Conservation (phyloP, 73 alveolate species). For the Uronychia setigera region DNA sequence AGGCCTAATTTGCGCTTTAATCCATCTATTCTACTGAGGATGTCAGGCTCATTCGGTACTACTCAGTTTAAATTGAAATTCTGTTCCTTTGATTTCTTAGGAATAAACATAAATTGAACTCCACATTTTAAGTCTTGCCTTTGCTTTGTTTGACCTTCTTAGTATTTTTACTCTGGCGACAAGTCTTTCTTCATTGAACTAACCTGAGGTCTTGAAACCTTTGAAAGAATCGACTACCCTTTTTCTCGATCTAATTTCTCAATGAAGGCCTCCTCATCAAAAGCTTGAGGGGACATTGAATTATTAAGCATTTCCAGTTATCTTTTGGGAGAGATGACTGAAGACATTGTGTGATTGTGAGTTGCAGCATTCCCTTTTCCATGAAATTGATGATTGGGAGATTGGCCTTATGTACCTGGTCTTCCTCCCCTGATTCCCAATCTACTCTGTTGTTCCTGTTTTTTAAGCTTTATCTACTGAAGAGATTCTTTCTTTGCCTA, state of each 20-base stretch:
- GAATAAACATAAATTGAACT: background rate
- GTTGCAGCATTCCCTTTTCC: background rate
- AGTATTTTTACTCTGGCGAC: background rate
- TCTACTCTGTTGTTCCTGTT: background rate
- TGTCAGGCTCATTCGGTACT: background rate
- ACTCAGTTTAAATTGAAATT: background rate
- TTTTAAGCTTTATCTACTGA: background rate
- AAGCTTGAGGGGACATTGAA: background rate
- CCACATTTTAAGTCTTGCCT: no score
- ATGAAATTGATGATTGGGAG: background rate
- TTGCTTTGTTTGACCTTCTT: no score
- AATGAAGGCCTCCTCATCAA: constrained; percentile 1
- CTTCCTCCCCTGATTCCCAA: background rate
- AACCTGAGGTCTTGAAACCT: background rate
- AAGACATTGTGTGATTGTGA: background rate
- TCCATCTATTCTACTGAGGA: background rate
- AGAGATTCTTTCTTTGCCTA: background rate
- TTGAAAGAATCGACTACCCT: background rate
- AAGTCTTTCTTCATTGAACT: background rate
- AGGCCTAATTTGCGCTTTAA: background rate
- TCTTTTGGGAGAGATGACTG: background rate
- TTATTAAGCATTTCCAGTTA: background rate
- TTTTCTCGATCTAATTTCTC: background rate
- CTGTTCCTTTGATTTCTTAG: background rate
- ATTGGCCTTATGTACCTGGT: background rate